phyloP scores from a whole-genome alignment of 306 rosid species.

The Hippophae tibetana region DNA sequence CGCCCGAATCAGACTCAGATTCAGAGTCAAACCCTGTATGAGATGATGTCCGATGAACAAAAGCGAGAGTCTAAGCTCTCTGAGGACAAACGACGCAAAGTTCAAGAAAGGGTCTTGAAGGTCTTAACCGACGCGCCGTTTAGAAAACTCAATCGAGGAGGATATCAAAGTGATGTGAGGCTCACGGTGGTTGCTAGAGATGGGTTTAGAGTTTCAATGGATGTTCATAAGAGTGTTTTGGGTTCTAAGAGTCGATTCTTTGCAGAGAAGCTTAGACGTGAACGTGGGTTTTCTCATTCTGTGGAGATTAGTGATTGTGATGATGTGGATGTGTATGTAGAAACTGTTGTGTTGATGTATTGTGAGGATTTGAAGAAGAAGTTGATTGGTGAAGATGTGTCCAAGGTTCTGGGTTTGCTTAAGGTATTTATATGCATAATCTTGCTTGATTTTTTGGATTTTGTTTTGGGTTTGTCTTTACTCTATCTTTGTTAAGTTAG shows the following conservation, averaged over 20 bases:
- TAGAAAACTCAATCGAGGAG: constrained; percentile 25
- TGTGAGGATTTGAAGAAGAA: constrained; percentile 51
- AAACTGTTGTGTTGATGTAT: constrained; percentile 78
- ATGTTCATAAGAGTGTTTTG: constrained; percentile 57
- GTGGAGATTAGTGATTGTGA: constrained; percentile 92
- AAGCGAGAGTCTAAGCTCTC: constrained; percentile 32
- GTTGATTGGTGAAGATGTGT: constrained; percentile 51
- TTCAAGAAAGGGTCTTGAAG: constrained; percentile 39
- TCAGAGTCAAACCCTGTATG: constrained; percentile 57
- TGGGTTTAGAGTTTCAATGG: constrained; percentile 64
- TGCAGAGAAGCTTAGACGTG: constrained; percentile 56
- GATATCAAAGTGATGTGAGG: constrained; percentile 43
- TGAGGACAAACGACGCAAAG: constrained; percentile 36
- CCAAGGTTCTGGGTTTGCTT: constrained; percentile 71
- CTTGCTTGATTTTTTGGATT: no score
- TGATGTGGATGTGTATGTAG: constrained; percentile 71
- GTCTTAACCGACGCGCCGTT: constrained; percentile 50
- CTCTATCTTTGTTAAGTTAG: no score
- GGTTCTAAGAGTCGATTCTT: constrained; percentile 65
- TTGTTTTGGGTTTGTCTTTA: no score
- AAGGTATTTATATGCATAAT: constrained; percentile 32
- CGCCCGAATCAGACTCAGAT: neutral
- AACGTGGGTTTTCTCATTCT: constrained; percentile 36
- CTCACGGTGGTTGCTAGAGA: constrained; percentile 60
- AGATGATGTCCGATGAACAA: constrained; percentile 65